Percentiles rank a stretch among this genome's conserved stretches.
These are phyloP conservation scores for Salinomyces thailandicus DNA, from an alignment of 2,329 filamentous ascomycete species.

Conservation along the genomic window DNA sequence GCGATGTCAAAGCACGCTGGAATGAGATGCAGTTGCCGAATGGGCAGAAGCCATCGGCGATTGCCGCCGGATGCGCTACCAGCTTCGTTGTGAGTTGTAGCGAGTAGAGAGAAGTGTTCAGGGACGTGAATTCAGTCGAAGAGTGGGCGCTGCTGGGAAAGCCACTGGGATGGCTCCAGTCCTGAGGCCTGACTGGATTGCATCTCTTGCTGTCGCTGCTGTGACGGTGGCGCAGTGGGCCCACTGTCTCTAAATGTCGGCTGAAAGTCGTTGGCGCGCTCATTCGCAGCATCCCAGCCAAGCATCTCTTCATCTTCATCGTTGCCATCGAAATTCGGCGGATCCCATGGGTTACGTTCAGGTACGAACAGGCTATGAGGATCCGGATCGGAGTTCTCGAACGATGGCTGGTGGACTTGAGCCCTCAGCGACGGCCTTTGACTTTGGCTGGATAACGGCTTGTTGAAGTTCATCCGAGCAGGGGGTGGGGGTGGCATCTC, in stretches of 20 bases:
- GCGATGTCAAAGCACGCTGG: constrained; percentile 59
- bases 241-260: constrained; percentile 37
- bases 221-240: constrained; percentile 11
- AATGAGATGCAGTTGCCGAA: constrained; percentile 47
- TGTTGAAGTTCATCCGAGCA: constrained; percentile 22
- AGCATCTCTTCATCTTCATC: constrained; percentile 56
- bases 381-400: constrained; percentile 47
- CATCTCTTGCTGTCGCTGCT: neutral
- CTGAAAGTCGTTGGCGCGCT: constrained; percentile 41
- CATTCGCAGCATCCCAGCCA: constrained; percentile 62
- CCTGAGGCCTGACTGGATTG: constrained; percentile 22
- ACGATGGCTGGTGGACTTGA: constrained; percentile 23
- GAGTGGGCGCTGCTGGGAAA: constrained; percentile 49
- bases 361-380: constrained; percentile 63
- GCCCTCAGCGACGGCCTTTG: constrained; percentile 18
- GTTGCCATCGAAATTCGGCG: constrained; percentile 50
- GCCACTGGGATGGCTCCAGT: constrained; percentile 61
- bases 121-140: constrained; percentile 25
- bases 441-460: constrained; percentile 22
- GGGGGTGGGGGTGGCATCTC: constrained; percentile 36
- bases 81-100: constrained; percentile 58
- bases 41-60: constrained; percentile 24
- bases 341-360: constrained; percentile 63
- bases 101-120: constrained; percentile 2
- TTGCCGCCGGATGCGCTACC: constrained; percentile 84